These are phyloP conservation scores for Trichophyton schoenleinii DNA, from an alignment of 2,329 filamentous ascomycete species.

Conservation along the genomic window DNA sequence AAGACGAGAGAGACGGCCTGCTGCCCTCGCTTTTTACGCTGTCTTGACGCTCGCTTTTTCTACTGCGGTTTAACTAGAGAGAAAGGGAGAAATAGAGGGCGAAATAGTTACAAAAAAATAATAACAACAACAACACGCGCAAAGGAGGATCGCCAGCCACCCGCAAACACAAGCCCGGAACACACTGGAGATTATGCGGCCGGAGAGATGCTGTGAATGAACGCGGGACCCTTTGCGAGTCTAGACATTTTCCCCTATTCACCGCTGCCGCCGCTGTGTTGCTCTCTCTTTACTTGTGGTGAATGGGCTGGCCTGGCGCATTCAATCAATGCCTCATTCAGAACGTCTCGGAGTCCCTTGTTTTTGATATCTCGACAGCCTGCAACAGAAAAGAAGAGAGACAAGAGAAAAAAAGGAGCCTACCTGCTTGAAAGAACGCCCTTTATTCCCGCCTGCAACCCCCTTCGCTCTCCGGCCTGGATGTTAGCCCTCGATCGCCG, in stretches of 20 bases:
- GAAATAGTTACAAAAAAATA: not conserved
- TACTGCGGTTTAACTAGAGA: not conserved
- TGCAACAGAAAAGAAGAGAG: not conserved
- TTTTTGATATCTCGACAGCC: not conserved
- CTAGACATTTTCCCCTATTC: not conserved
- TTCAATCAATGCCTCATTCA: slow-evolving; percentile 5
- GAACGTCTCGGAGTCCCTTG: not conserved
- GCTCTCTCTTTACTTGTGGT: not conserved
- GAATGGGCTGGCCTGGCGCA: slow-evolving; percentile 9
- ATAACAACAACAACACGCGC: not conserved
- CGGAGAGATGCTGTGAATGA: not conserved
- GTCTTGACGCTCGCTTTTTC: not conserved
- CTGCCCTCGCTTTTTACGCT: not conserved
- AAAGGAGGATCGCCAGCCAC: not conserved
- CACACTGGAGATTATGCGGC: not conserved
- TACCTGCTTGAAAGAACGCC: no score
- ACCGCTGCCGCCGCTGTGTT: not conserved
- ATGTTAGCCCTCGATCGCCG: slow-evolving; percentile 2
- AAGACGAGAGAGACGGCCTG: not conserved
- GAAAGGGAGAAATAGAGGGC: not conserved
- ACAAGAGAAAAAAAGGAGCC: no score
- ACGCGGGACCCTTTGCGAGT: not conserved
- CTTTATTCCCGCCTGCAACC: not conserved
- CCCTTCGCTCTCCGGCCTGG: not conserved
- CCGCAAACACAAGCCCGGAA: not conserved